Conservation (phyloP, 176 grass and related monocot genomes). For the Puccinellia tenuiflora region DNA sequence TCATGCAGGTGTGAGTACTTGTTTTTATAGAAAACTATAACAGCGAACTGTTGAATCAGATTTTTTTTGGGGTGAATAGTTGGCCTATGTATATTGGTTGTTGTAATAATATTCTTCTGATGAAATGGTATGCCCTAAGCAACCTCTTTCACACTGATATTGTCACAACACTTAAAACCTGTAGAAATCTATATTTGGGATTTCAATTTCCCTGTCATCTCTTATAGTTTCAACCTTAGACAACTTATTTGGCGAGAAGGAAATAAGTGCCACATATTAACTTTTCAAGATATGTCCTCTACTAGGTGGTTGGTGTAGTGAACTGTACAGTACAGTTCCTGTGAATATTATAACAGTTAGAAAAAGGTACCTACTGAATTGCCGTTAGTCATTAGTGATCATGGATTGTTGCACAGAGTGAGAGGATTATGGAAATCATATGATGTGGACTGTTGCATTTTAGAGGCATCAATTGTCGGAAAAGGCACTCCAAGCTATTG, state of each 20-base stretch:
- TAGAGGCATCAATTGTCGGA: background rate
- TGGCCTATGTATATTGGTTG: background rate
- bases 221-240: too few relatives aligned
- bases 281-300: background rate
- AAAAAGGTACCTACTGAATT: background rate
- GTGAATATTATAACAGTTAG: background rate
- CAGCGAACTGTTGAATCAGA: too few relatives aligned
- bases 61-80: background rate
- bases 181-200: background rate
- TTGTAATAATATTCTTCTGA: background rate
- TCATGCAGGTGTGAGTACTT: slow-evolving; percentile 74
- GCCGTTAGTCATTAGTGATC: background rate
- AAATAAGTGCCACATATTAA: background rate
- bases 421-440: background rate
- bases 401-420: background rate
- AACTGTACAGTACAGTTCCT: background rate
- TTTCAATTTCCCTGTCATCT: too few relatives aligned
- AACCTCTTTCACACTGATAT: background rate
- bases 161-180: background rate
- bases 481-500: background rate
- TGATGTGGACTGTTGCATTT: background rate
- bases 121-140: background rate
- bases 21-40: background rate
- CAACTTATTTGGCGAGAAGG: background rate
- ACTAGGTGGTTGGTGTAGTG: background rate